Evolutionary conservation across 2,329 filamentous ascomycete species (phyloP), one percentile per base, ranked within the genome.

Genomic region (Cadophora sp.): DNA sequence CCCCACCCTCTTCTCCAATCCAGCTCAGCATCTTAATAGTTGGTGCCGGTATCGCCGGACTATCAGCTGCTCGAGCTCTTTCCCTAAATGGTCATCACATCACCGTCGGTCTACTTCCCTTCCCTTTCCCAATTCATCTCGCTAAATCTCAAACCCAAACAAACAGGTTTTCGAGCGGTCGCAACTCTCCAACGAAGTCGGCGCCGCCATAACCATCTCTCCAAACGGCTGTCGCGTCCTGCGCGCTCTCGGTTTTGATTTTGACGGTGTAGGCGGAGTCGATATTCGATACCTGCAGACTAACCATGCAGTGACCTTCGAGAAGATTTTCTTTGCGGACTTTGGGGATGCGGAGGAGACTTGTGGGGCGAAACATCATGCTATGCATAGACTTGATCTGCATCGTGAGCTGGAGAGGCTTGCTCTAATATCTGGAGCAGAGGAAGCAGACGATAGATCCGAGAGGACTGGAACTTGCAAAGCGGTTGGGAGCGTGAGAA

Each of bases 191-290:
- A 77, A 79, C 64, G 80, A 81, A 67, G 72, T 79, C 26, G 80
- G 80, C 50, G 80, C 79, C 7, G 80, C 80, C 53, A 78, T 82
- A 48, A 77, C 77, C 43, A 75, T 82, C 1, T 76, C 79, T 0
- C 80, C 80, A 6, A 82, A 82, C 62, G 79, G 78, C 5, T 70
- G 76, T 4, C 77, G 79, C 5, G 75, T 79, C 37, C 75, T 82
- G 11, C 69, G 73, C 1, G 76, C 75, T 1, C 80, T 79, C 79
- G 80, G 80, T 1, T 72, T 82, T 12, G 75, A 80, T 37, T 58
- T 62, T 34, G 6, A 19, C 5, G n/a, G 19, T 9, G 37, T 62
- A 8, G 59, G 37, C 5, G 59, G 59, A 62, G 59, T 62, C 43
- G 59, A 46, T 19, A 48, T 62, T 31, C 24, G 40, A 6, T 62